A percentile compares a stretch with the other conserved stretches of the same genome.
Evolutionary conservation across 2,329 filamentous ascomycete species (phyloP).

Genomic region (Arthrinium phaeospermum): DNA sequence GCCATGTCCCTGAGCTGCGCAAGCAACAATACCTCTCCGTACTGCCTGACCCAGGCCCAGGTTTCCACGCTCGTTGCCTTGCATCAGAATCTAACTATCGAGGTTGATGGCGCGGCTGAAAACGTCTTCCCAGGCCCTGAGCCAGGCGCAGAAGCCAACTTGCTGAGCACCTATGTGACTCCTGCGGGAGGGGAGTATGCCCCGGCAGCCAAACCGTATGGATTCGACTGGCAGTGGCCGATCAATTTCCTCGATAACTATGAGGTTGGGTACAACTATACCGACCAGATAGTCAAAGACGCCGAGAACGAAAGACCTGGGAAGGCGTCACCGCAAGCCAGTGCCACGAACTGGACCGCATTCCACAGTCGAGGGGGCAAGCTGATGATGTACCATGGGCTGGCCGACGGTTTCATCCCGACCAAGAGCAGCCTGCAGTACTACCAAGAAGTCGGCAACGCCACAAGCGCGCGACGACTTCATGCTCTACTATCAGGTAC

Average conservation of each 20-base stretch:
- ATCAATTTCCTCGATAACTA: slow-evolving; percentile 26
- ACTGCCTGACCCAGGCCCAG: slow-evolving; percentile 48
- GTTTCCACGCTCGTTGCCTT: slow-evolving; percentile 40
- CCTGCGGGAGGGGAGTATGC: not conserved
- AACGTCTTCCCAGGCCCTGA: slow-evolving; percentile 33
- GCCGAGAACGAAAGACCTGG: slow-evolving; percentile 36
- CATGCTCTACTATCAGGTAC: slow-evolving; percentile 54
- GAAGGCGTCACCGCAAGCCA: slow-evolving; percentile 30
- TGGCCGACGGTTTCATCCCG: slow-evolving; percentile 40
- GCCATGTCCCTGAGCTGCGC: slow-evolving; percentile 42
- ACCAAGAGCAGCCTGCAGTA: slow-evolving; percentile 34
- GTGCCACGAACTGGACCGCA: slow-evolving; percentile 36
- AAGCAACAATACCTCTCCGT: slow-evolving; percentile 23
- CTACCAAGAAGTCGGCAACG: slow-evolving; percentile 37
- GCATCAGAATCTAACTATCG: slow-evolving; percentile 36
- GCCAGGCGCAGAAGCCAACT: slow-evolving; percentile 29
- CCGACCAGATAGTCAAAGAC: slow-evolving; percentile 34
- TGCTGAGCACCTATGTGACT: slow-evolving; percentile 15
- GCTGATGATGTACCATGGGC: slow-evolving; percentile 45
- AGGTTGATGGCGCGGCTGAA: slow-evolving; percentile 23
- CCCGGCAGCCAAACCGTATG: not conserved
- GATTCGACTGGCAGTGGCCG: slow-evolving; percentile 26
- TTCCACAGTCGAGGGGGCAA: slow-evolving; percentile 41
- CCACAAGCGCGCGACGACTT: slow-evolving; percentile 40
- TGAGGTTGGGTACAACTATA: slow-evolving; percentile 35